Base-by-base conservation (phyloP, 805 yeast species). In the Candida hungchunana region DNA sequence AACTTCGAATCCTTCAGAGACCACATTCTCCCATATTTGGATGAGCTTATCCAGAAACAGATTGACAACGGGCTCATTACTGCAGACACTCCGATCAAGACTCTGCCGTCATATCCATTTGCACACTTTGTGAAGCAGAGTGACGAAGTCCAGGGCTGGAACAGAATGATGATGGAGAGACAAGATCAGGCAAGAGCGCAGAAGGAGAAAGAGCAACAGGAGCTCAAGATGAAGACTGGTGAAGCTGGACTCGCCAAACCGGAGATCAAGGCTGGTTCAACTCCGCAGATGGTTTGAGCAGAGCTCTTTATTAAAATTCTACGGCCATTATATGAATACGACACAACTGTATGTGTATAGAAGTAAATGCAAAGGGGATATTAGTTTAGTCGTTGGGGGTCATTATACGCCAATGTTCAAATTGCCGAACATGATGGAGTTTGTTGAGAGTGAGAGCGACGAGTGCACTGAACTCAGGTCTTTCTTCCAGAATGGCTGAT, bases 51-150 rank as follows among this genome's bases (percentile, higher is more conserved):
- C 30, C 58, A 75, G 42, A 65, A 82, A 35, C 89, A 82, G 55
- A 56, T 70, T 12, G 76, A 76, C 14, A 37, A 61, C 39, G 82
- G 82, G 0, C 43, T 80, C 7, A 79, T 80, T 14, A 51, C 48
- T 3, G 66, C 67, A 26, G 80, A 77, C 15, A 69, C 77, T 0
- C 82, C 82, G 3, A 43, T 79, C 17, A 75, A 69, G 47, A 79
- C 85, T 0, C 50, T 70, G 31, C 74, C 79, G 14, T 62, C 75
- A 3, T 79, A 79, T 50, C 86, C 86, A 22, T 79, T 79, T 63
- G 83, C 85, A 2, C 66, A 71, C 48, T 79, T 64, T 44, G 54
- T 66, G 8, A 56, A 64, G 25, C 59, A 52, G 23, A 47, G 57
- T 43, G 63, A 59, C 36, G 67, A 59, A 18, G 50, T 58, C 14